phyloP scores from a whole-genome alignment of 805 yeast species.

The Saturnispora hagleri region DNA sequence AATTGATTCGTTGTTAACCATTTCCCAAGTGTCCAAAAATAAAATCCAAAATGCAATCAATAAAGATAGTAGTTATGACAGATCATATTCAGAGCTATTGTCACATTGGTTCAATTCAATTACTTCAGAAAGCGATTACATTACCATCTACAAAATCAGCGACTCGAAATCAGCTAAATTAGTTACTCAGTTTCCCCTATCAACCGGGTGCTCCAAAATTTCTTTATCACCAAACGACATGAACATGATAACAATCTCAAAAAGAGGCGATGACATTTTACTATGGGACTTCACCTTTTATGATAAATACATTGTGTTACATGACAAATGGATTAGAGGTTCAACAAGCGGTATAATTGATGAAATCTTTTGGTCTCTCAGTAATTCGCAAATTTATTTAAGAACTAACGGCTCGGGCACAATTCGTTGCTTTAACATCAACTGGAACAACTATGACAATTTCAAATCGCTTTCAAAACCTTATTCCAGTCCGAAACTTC shows the following conservation, averaged over 20 bases:
- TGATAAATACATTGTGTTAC: conserved; percentile 40
- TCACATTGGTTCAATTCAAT: conserved; percentile 23
- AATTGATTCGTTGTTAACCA: conserved; percentile 29
- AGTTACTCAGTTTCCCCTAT: conserved; percentile 41
- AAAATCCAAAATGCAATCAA: conserved; percentile 31
- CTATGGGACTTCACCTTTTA: conserved; percentile 54
- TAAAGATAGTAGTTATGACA: not conserved
- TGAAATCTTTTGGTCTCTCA: conserved; percentile 44
- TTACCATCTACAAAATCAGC: conserved; percentile 40
- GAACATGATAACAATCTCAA: conserved; percentile 42
- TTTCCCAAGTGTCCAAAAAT: conserved; percentile 41
- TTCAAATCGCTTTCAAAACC: not conserved
- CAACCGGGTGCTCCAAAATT: conserved; percentile 51
- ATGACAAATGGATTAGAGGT: conserved; percentile 55
- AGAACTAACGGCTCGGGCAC: conserved; percentile 49
- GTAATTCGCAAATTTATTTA: conserved; percentile 37
- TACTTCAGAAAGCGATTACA: conserved; percentile 24
- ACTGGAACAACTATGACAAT: conserved; percentile 13
- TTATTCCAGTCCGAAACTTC: not conserved
- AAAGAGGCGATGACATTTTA: conserved; percentile 53
- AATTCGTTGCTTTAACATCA: conserved; percentile 51
- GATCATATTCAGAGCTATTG: conserved; percentile 18
- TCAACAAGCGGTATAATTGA: conserved; percentile 48
- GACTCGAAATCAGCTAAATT: conserved; percentile 24
- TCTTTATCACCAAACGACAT: conserved; percentile 56